Conservation (phyloP, 306 rosid genomes). For the Quercus engelmannii region DNA sequence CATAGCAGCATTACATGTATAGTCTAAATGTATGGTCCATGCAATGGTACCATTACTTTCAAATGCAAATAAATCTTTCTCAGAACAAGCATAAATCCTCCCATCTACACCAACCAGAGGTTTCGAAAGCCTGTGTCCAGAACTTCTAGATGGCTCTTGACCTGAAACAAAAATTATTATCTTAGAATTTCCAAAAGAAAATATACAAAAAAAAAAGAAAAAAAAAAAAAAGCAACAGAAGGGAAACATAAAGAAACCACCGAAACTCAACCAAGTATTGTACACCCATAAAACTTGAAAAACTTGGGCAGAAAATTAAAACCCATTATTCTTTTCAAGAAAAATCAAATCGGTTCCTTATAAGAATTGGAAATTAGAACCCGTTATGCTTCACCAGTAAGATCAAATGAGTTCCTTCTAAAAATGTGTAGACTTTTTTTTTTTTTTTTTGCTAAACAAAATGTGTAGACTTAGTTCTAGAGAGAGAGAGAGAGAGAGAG, state of each 20-base stretch:
- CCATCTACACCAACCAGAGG: conserved; percentile 62
- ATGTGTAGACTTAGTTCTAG: background rate
- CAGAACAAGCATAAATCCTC: conserved; percentile 56
- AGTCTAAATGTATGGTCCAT: conserved; percentile 55
- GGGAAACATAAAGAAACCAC: background rate
- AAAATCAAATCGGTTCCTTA: background rate
- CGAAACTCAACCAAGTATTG: background rate
- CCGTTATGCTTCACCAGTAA: background rate
- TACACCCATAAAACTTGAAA: background rate
- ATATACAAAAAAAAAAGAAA: too few relatives aligned
- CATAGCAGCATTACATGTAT: conserved; percentile 38
- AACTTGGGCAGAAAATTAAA: background rate
- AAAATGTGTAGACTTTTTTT: background rate
- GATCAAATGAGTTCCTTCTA: background rate
- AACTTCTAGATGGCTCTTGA: conserved; percentile 9
- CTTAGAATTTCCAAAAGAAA: too few relatives aligned
- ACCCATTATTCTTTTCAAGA: background rate
- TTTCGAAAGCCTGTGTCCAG: conserved; percentile 41
- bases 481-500: background rate
- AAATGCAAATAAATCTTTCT: conserved; percentile 46
- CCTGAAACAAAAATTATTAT: background rate
- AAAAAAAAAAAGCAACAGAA: too few relatives aligned
- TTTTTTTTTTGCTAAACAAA: background rate
- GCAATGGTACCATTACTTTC: conserved; percentile 63
- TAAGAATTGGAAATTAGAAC: background rate